A percentile compares a stretch with the other conserved stretches of the same genome.
Evolutionary conservation across 2,329 filamentous ascomycete species (phyloP).

Genomic region (Alternaria alternata): DNA sequence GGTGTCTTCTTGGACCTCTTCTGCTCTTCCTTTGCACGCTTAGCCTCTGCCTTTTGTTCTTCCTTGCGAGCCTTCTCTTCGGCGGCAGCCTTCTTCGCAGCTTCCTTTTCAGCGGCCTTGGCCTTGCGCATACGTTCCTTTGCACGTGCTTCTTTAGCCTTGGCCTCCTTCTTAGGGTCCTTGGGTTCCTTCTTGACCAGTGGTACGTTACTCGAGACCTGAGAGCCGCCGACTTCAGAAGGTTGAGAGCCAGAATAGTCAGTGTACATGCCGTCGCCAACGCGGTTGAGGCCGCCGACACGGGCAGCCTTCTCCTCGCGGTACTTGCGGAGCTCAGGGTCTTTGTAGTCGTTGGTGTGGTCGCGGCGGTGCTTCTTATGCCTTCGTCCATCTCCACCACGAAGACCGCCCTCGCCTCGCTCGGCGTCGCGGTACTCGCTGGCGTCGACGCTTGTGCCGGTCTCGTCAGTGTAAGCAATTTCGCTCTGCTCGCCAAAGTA

Average conservation of each 20-base stretch:
- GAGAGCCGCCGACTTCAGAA: constrained; percentile 63
- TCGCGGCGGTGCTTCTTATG: constrained; percentile 60
- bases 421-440: constrained; percentile 53
- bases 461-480: constrained; percentile 57
- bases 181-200: constrained; percentile 54
- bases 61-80: constrained; percentile 56
- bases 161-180: constrained; percentile 51
- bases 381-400: constrained; percentile 50
- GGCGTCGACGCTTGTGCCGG: constrained; percentile 53
- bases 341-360: constrained; percentile 61
- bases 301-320: constrained; percentile 85
- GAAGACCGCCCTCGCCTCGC: constrained; percentile 54
- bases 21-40: constrained; percentile 52
- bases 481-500: constrained; percentile 45
- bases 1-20: constrained; percentile 54
- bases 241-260: constrained; percentile 75
- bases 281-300: constrained; percentile 87
- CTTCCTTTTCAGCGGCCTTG: constrained; percentile 50
- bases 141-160: constrained; percentile 48
- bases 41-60: constrained; percentile 47
- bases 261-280: constrained; percentile 79
- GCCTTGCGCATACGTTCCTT: constrained; percentile 63
- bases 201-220: constrained; percentile 48
- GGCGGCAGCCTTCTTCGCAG: constrained; percentile 41
- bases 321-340: constrained; percentile 78